These are phyloP conservation scores for Bryoglossum gracile DNA, from an alignment of 495 filamentous ascomycete species.

Conservation along the genomic window DNA sequence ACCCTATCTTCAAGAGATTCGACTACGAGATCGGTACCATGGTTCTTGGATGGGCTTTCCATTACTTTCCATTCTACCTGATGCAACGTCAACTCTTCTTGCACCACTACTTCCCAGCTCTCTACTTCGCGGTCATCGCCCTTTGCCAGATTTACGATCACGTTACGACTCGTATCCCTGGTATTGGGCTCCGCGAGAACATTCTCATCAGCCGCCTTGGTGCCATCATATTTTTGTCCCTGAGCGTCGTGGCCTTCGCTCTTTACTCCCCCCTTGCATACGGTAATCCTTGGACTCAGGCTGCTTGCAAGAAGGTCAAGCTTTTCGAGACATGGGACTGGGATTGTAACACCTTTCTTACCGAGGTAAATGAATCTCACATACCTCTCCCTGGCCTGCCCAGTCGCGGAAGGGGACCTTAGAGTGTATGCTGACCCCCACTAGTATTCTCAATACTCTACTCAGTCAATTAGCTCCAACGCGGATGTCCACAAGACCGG, in stretches of 20 bases:
- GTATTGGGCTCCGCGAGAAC: slow-evolving; percentile 60
- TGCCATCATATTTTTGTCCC: slow-evolving; percentile 61
- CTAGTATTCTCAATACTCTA: slow-evolving; percentile 29
- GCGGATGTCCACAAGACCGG: slow-evolving; percentile 22
- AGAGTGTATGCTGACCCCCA: slow-evolving; percentile 12
- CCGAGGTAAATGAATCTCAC: slow-evolving; percentile 59
- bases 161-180: slow-evolving; percentile 56
- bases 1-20: slow-evolving; percentile 81
- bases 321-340: slow-evolving; percentile 89
- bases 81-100: slow-evolving; percentile 94
- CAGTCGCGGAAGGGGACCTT: slow-evolving; percentile 2
- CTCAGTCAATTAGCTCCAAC: slow-evolving; percentile 16
- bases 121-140: slow-evolving; percentile 88
- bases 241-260: slow-evolving; percentile 69
- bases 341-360: slow-evolving; percentile 90
- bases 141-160: slow-evolving; percentile 89
- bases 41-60: slow-evolving; percentile 88
- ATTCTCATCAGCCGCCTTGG: slow-evolving; percentile 65
- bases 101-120: slow-evolving; percentile 91
- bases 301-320: slow-evolving; percentile 78
- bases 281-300: slow-evolving; percentile 87
- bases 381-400: slow-evolving; percentile 8
- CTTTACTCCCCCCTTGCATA: slow-evolving; percentile 86
- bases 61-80: slow-evolving; percentile 95
- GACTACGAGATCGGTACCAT: slow-evolving; percentile 92